phyloP scores from a whole-genome alignment of 2,329 filamentous ascomycete species.

The Cytospora paraplurivora region DNA sequence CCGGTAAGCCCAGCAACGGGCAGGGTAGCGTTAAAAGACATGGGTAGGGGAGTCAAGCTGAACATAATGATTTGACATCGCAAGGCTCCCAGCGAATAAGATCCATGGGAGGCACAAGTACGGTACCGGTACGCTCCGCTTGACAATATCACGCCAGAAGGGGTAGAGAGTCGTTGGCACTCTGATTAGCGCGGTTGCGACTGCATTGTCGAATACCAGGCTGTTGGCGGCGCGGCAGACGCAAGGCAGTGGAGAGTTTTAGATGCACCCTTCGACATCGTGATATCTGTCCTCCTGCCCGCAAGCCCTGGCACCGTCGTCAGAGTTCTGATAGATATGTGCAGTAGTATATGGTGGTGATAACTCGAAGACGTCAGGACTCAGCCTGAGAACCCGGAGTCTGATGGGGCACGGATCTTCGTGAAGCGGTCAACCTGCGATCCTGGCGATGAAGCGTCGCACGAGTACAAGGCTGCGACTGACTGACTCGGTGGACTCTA shows the following conservation, averaged over 20 bases:
- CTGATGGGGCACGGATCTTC: neutral
- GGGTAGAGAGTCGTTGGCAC: constrained; percentile 8
- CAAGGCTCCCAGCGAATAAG: constrained; percentile 7
- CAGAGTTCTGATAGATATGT: neutral
- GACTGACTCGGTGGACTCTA: constrained; percentile 12
- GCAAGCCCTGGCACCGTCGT: neutral
- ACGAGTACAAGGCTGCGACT: neutral
- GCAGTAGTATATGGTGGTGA: neutral
- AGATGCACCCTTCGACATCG: neutral
- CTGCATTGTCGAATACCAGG: neutral
- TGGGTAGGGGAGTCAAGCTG: constrained; percentile 2
- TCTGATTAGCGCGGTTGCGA: constrained; percentile 4
- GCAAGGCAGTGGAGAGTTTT: neutral
- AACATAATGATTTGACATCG: constrained; percentile 3
- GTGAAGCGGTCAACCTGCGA: neutral
- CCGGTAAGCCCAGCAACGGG: neutral
- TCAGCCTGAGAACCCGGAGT: neutral
- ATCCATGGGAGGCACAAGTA: constrained; percentile 2
- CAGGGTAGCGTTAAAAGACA: neutral
- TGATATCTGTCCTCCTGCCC: neutral
- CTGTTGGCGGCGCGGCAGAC: neutral
- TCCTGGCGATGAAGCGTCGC: neutral
- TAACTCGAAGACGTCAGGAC: neutral
- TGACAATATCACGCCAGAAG: constrained; percentile 6
- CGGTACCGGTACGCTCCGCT: neutral